These are phyloP conservation scores for Suillus americanus DNA, from an alignment of 768 basidiomycete genomes.

Conservation along the genomic window DNA sequence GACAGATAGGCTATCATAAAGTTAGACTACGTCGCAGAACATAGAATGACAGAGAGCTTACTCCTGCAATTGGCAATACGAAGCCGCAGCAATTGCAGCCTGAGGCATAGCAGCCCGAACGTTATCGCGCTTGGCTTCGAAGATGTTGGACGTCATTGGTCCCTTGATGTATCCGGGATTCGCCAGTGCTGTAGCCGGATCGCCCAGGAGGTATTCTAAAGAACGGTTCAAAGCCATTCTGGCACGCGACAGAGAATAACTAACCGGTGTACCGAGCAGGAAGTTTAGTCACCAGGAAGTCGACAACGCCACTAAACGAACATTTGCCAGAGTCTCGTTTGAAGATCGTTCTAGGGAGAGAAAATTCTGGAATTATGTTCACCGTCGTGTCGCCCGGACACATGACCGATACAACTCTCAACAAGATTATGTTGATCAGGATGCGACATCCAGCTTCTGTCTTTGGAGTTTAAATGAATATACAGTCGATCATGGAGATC, in stretches of 20 bases:
- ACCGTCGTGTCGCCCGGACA: constrained; percentile 6
- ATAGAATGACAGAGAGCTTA: neutral
- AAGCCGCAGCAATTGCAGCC: constrained; percentile 17
- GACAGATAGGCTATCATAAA: neutral
- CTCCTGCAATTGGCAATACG: constrained; percentile 4
- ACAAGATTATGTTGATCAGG: neutral
- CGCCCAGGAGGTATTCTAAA: constrained; percentile 15
- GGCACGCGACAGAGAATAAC: neutral
- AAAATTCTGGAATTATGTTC: constrained; percentile 23
- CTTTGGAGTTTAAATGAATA: neutral
- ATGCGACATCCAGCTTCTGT: neutral
- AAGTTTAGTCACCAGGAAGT: constrained; percentile 12
- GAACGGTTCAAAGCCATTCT: constrained; percentile 2
- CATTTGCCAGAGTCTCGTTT: constrained; percentile 8
- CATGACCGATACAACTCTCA: constrained; percentile 8
- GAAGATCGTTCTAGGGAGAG: constrained; percentile 19
- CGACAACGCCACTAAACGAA: constrained; percentile 19
- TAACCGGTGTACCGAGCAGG: constrained; percentile 11
- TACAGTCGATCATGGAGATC: neutral
- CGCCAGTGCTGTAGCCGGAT: constrained; percentile 7
- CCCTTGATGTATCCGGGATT: neutral
- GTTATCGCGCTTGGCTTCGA: constrained; percentile 20
- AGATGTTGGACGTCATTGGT: constrained; percentile 15
- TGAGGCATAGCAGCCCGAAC: constrained; percentile 15
- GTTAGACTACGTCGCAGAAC: neutral